Conservation (phyloP, 129 eudicot genomes). For the Solidago caesia region DNA sequence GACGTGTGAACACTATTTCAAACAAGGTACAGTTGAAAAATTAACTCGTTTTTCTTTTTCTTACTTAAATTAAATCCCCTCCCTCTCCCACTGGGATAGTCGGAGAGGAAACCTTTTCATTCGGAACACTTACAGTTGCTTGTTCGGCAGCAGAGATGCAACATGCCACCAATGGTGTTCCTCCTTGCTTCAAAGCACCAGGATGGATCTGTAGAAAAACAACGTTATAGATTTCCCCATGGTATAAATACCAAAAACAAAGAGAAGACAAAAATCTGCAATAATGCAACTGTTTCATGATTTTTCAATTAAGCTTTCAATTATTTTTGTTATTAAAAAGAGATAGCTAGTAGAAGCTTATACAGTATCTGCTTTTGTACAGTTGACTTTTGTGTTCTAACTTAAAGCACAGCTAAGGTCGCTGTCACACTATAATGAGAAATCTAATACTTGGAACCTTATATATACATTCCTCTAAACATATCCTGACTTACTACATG, state of each 20-base stretch:
- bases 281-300: neutral
- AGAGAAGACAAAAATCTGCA: neutral
- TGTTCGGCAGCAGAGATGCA: constrained; percentile 88
- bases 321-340: neutral
- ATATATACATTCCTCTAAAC: too few relatives aligned
- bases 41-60: neutral
- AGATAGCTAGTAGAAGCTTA: neutral
- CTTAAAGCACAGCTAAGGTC: neutral
- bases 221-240: neutral
- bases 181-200: constrained; percentile 85
- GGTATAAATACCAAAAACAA: neutral
- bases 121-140: constrained; percentile 68
- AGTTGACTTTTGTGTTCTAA: neutral
- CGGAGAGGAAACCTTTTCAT: constrained; percentile 8
- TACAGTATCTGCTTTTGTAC: neutral
- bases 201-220: constrained; percentile 80
- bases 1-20: neutral
- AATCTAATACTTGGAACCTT: too few relatives aligned
- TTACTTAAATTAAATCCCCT: neutral
- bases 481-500: too few relatives aligned
- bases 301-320: neutral
- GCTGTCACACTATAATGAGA: too few relatives aligned
- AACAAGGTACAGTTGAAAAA: neutral
- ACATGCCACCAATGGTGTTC: constrained; percentile 80
- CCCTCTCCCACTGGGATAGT: neutral